A percentile compares a stretch with the other conserved stretches of the same genome.
Evolutionary conservation across 148 eudicot species (phyloP).

Genomic region (Nepenthes gracilis): DNA sequence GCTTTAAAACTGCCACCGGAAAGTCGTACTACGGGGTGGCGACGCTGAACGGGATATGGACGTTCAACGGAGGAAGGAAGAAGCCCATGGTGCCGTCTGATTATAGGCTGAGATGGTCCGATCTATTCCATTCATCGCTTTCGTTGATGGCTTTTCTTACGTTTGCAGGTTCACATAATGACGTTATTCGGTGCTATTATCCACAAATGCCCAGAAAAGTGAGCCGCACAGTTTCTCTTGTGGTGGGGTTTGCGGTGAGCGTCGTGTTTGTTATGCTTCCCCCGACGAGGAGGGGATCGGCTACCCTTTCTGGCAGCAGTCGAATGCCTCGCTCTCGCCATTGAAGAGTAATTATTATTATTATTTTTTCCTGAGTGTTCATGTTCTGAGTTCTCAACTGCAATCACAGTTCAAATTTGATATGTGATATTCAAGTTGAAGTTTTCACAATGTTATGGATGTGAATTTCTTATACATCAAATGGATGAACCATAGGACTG

Average conservation of each 20-base stretch:
- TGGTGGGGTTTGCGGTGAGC: constrained; percentile 45
- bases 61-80: constrained; percentile 32
- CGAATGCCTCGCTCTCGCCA: constrained; percentile 17
- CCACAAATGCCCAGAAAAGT: constrained; percentile 37
- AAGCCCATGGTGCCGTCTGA: constrained; percentile 29
- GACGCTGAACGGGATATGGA: constrained; percentile 43
- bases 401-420: no score
- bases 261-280: constrained; percentile 48
- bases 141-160: constrained; percentile 42
- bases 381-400: no score
- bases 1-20: constrained; percentile 40
- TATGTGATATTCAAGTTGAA: no score
- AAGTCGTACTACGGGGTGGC: constrained; percentile 45
- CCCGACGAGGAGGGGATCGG: constrained; percentile 50
- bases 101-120: constrained; percentile 45
- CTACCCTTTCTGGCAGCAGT: constrained; percentile 52
- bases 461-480: no score
- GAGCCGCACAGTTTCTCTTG: constrained; percentile 37
- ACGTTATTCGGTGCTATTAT: constrained; percentile 40
- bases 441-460: no score
- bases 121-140: constrained; percentile 34
- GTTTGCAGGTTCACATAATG: constrained; percentile 34
- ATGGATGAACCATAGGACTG: no score
- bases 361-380: not conserved
- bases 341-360: constrained; percentile 3